Base-by-base conservation (phyloP, 768 basidiomycete species). In the Suillus ampliporus region DNA sequence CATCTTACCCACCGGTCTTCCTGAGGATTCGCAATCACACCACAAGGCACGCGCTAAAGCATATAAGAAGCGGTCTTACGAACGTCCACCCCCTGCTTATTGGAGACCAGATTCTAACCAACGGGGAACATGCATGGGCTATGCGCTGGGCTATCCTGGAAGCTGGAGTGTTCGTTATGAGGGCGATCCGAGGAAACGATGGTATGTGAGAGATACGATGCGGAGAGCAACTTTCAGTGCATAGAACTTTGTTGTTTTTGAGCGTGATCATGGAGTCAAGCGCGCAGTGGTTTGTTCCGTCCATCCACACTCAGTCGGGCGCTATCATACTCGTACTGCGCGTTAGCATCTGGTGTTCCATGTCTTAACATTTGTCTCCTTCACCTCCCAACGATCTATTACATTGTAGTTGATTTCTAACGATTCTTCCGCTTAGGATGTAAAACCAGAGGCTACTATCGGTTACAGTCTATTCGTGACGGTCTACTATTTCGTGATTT, bases 121-220 rank as follows among this genome's bases (percentile, higher is more conserved):
- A 52, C 67, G 59, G 23, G 74, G 68, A 37, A 69, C 68, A 61
- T 71, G 72, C 62, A 52, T 70, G 65, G 74, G 75, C 15, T 75
- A 77, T 60, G 74, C 66, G 2, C 37, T 75, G 17, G 74, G 74
- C 0, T 75, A 77, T 65, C 75, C 75, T 26, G 70, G 74, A 43
- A 70, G 61, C 46, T 75, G 72, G 73, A 66, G 63, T 38, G 56
- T 67, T 61, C 26, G 52, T n/a, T 61, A 61, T 26, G 61, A 61
- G 14, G 61, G 61, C 10, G 61, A 61, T 41, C 61, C 58, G 11
- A 58, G n/a, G 40, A 58, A 58, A 17, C 51, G n/a, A 51, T 58
- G 11, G 9, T 76, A 74, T 54, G 57, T 62, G 8, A 75, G 71
- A 35, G 73, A 74, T 56, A 35, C 52, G 48, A 74, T 74, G 74